phyloP scores from a whole-genome alignment of 352 stramenopile species.

The Phytophthora citrophthora region DNA sequence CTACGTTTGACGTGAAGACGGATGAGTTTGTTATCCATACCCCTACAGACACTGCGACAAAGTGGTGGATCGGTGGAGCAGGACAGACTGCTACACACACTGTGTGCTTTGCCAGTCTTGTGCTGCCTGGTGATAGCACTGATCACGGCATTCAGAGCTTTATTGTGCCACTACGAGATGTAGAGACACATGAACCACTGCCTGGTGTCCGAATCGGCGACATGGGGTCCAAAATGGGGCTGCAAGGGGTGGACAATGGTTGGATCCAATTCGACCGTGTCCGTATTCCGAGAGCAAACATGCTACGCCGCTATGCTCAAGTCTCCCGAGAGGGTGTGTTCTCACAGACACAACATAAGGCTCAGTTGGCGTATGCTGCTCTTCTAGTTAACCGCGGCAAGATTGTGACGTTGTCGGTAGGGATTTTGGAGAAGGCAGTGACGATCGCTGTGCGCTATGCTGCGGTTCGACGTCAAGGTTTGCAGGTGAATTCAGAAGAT shows the following conservation, averaged over 20 bases:
- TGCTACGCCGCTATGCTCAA: constrained; percentile 74
- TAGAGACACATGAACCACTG: constrained; percentile 65
- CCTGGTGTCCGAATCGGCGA: constrained; percentile 68
- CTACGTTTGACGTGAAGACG: constrained; percentile 89
- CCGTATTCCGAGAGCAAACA: constrained; percentile 74
- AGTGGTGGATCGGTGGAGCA: constrained; percentile 97
- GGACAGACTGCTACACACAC: constrained; percentile 95
- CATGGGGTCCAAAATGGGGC: constrained; percentile 73
- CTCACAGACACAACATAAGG: constrained; percentile 60
- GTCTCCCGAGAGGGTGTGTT: constrained; percentile 76
- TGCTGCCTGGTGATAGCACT: constrained; percentile 54
- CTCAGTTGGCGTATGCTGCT: constrained; percentile 73
- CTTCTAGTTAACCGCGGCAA: constrained; percentile 80
- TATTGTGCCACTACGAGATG: constrained; percentile 93
- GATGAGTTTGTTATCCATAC: constrained; percentile 96
- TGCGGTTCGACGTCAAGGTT: constrained; percentile 90
- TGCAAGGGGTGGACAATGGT: constrained; percentile 81
- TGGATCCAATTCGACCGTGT: constrained; percentile 83
- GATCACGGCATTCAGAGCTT: constrained; percentile 96
- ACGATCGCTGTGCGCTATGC: constrained; percentile 95
- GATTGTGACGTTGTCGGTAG: constrained; percentile 73
- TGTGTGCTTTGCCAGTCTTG: constrained; percentile 94
- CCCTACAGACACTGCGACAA: constrained; percentile 94
- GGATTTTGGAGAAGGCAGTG: constrained; percentile 90
- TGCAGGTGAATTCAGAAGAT: constrained; percentile 57